Evolutionary conservation across 495 filamentous ascomycete species (phyloP).

Genomic region (Tuber umbilicatum): DNA sequence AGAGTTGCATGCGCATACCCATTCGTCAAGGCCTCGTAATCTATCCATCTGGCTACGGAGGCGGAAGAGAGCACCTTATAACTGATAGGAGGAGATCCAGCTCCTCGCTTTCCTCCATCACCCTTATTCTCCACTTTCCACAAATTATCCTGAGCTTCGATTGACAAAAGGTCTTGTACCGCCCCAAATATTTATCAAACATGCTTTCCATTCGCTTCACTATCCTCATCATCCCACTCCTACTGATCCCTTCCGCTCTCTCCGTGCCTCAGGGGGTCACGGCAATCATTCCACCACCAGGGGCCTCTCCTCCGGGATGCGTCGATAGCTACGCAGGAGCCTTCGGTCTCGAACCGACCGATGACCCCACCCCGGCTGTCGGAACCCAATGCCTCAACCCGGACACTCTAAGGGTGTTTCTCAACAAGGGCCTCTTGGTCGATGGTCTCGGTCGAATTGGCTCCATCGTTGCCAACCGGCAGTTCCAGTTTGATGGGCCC

Average conservation of each 20-base stretch:
- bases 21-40: not conserved
- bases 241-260: slow-evolving; percentile 6
- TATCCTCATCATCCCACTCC: slow-evolving; percentile 1
- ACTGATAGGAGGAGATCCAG: not conserved
- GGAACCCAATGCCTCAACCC: slow-evolving; percentile 13
- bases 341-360: slow-evolving; percentile 18
- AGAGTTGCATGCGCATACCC: not conserved
- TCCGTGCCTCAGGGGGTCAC: slow-evolving; percentile 31
- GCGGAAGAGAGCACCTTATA: not conserved
- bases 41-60: not conserved
- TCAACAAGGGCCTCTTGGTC: slow-evolving; percentile 53
- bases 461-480: slow-evolving; percentile 64
- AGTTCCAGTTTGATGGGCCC: slow-evolving; percentile 71
- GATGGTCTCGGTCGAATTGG: slow-evolving; percentile 58
- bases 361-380: not conserved
- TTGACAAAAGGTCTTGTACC: not conserved
- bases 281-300: slow-evolving; percentile 22
- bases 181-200: not conserved
- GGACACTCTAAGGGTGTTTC: slow-evolving; percentile 47
- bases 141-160: not conserved
- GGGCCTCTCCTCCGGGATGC: slow-evolving; percentile 25
- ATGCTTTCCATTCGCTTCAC: not conserved
- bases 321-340: slow-evolving; percentile 1
- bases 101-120: not conserved
- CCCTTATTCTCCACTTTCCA: not conserved